Conservation (phyloP, 768 basidiomycete species). For the Melanogaster broomeanus region DNA sequence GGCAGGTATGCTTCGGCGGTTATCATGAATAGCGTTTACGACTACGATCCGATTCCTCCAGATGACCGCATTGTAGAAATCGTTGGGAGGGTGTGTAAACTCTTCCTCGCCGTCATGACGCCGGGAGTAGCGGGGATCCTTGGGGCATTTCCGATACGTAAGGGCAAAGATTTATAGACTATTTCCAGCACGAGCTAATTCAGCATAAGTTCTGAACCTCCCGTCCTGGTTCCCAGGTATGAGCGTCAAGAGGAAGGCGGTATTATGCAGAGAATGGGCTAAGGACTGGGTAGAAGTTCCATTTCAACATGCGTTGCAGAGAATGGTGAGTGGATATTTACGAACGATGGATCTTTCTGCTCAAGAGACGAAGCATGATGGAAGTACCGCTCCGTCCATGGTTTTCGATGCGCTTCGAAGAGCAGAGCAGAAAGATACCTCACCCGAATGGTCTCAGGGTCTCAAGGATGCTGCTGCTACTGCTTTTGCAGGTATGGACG, state of each 20-base stretch:
- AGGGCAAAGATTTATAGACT: not conserved
- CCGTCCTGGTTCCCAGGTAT: constrained; percentile 28
- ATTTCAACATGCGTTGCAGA: constrained; percentile 24
- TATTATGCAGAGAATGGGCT: no score
- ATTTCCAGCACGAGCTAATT: constrained; percentile 7
- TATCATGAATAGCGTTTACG: constrained; percentile 18
- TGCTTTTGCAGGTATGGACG: constrained; percentile 18
- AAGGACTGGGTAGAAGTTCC: constrained; percentile 18
- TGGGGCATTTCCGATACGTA: constrained; percentile 15
- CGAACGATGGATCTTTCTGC: not conserved
- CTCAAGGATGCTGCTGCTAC: constrained; percentile 25
- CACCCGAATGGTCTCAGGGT: constrained; percentile 20
- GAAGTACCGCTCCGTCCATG: constrained; percentile 23
- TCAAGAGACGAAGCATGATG: constrained; percentile 15
- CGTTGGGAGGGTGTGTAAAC: constrained; percentile 15
- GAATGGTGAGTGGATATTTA: constrained; percentile 12
- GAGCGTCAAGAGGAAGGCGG: constrained; percentile 5
- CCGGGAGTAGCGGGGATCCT: constrained; percentile 17
- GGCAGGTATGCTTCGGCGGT: constrained; percentile 26
- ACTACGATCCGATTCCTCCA: constrained; percentile 14
- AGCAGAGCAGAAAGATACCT: constrained; percentile 6
- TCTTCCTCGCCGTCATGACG: constrained; percentile 16
- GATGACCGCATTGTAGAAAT: constrained; percentile 10
- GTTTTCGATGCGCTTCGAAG: constrained; percentile 19
- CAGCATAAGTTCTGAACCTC: no score